phyloP scores from a whole-genome alignment of 371 early-diverging fungal species.

The Lichtheimia corymbifera region DNA sequence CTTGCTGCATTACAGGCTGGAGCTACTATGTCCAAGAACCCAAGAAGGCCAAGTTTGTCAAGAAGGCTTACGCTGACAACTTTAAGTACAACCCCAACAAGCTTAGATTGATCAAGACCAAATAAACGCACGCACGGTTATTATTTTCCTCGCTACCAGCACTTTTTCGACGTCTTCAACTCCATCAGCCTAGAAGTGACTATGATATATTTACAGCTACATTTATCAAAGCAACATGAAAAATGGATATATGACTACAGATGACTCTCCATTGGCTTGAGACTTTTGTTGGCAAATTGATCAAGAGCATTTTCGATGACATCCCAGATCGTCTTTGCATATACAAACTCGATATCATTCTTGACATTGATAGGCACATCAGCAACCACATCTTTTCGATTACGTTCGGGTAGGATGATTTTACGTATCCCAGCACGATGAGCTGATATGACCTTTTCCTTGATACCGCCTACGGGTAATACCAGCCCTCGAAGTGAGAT shows the following conservation, averaged over 20 bases:
- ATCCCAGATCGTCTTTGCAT: slow-evolving; percentile 63
- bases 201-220: too few relatives aligned
- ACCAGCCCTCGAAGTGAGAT: slow-evolving; percentile 81
- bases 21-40: slow-evolving; percentile 89
- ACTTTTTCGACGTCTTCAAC: too few relatives aligned
- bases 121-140: slow-evolving; percentile 50
- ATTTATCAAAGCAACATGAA: too few relatives aligned
- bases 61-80: slow-evolving; percentile 89
- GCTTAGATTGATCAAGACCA: slow-evolving; percentile 80
- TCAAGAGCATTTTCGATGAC: slow-evolving; percentile 64
- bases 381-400: slow-evolving; percentile 53
- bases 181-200: too few relatives aligned
- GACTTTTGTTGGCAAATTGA: slow-evolving; percentile 33
- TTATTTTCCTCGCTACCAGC: too few relatives aligned
- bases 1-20: slow-evolving; percentile 55
- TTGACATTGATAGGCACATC: slow-evolving; percentile 67
- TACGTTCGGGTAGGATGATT: slow-evolving; percentile 56
- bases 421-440: slow-evolving; percentile 74
- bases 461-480: slow-evolving; percentile 84
- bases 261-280: slow-evolving; percentile 1
- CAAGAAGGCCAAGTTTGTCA: slow-evolving; percentile 68
- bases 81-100: slow-evolving; percentile 80
- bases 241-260: neutral
- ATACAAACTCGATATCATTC: slow-evolving; percentile 68
- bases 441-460: slow-evolving; percentile 85